A percentile compares a stretch with the other conserved stretches of the same genome.
Evolutionary conservation across 169 alveolate genomes (phyloP).

Genomic region (Plasmodium coatneyi): DNA sequence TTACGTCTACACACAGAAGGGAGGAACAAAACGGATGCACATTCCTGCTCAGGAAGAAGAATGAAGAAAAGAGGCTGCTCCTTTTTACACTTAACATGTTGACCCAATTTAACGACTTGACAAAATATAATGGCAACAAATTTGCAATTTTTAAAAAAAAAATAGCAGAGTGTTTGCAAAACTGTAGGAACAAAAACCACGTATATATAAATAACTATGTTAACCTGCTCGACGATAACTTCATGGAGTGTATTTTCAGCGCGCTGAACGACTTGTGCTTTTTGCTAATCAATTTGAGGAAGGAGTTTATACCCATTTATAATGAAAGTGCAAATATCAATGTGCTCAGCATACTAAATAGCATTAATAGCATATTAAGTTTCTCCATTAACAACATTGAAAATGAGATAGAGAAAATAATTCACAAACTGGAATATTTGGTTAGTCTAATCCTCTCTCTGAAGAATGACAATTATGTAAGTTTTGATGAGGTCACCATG

Average conservation of each 20-base stretch:
- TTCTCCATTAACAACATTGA: conserved; percentile 35
- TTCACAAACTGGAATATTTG: conserved; percentile 29
- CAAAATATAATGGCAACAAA: conserved; percentile 32
- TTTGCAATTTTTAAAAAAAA: conserved; percentile 49
- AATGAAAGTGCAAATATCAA: conserved; percentile 59
- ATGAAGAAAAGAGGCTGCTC: conserved; percentile 53
- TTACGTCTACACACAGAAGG: background rate
- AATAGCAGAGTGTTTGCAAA: conserved; percentile 13
- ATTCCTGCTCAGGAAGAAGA: background rate
- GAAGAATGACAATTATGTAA: conserved; percentile 19
- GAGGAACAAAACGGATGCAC: background rate
- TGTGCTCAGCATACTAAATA: conserved; percentile 11
- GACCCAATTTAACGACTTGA: conserved; percentile 23
- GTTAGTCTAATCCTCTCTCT: conserved; percentile 4
- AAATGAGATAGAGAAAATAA: conserved; percentile 43
- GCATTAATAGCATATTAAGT: conserved; percentile 27
- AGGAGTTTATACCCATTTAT: conserved; percentile 15
- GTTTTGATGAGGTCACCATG: conserved; percentile 48
- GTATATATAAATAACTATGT: conserved; percentile 63
- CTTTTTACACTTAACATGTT: conserved; percentile 48
- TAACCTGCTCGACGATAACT: conserved; percentile 23
- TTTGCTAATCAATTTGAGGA: conserved; percentile 12
- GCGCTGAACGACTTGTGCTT: conserved; percentile 43
- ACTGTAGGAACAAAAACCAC: conserved; percentile 46
- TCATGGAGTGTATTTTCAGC: conserved; percentile 16